Conservation (phyloP, 352 stramenopile genomes). For the Phytophthora agathidicida region DNA sequence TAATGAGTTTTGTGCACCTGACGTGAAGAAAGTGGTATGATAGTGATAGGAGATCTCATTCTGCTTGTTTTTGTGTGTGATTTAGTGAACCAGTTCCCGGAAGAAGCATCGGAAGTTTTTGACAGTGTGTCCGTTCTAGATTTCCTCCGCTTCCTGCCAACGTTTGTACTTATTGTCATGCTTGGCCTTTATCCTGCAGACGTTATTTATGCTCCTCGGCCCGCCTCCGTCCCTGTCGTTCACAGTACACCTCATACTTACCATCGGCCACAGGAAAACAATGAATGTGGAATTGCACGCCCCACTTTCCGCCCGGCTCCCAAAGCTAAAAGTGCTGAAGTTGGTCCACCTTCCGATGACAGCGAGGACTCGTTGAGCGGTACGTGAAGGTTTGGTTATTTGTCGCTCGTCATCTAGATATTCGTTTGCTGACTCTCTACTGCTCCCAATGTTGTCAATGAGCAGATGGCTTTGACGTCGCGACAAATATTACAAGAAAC, state of each 20-base stretch:
- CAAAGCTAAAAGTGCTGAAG: slow-evolving; percentile 5
- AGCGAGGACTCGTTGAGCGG: slow-evolving; percentile 51
- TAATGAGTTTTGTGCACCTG: slow-evolving; percentile 18
- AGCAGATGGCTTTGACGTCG: slow-evolving; percentile 43
- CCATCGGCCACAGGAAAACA: slow-evolving; percentile 4
- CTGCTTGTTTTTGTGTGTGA: slow-evolving; percentile 21
- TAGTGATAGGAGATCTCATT: slow-evolving; percentile 13
- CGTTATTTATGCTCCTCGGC: slow-evolving; percentile 60
- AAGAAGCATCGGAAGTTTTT: slow-evolving; percentile 76
- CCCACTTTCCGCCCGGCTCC: background rate
- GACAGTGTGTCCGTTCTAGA: slow-evolving; percentile 47
- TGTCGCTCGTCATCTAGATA: no score
- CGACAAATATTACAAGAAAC: slow-evolving; percentile 12
- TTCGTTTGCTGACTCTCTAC: no score
- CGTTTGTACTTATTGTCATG: slow-evolving; percentile 20
- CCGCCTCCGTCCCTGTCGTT: slow-evolving; percentile 5
- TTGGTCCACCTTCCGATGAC: slow-evolving; percentile 25
- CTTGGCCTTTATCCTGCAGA: slow-evolving; percentile 26
- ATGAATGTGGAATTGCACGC: slow-evolving; percentile 1
- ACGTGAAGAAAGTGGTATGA: slow-evolving; percentile 12
- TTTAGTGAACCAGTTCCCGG: slow-evolving; percentile 50
- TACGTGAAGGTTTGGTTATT: slow-evolving; percentile 19
- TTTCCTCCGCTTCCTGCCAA: slow-evolving; percentile 37
- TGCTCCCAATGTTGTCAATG: no score
- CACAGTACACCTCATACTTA: slow-evolving; percentile 2